Conservation (phyloP, 2,329 filamentous ascomycete species). For the Stemphylium vesicarium region DNA sequence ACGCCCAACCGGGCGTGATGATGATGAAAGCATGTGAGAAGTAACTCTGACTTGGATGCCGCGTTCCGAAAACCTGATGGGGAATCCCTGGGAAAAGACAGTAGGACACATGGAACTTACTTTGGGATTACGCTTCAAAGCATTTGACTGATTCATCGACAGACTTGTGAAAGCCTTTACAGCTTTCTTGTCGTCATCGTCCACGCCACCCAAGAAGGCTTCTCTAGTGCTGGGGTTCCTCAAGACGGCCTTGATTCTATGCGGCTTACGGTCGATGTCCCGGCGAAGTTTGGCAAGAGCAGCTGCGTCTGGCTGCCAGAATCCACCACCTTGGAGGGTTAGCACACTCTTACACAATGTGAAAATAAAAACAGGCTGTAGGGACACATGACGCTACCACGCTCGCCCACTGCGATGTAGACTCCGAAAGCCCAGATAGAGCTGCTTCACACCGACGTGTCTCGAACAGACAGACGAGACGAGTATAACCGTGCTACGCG, state of each 20-base stretch:
- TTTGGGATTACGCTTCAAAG: slow-evolving; percentile 86
- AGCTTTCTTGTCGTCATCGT: slow-evolving; percentile 64
- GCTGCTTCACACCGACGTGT: not conserved
- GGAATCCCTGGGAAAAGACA: not conserved
- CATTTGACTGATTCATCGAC: slow-evolving; percentile 68
- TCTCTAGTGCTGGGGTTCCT: slow-evolving; percentile 65
- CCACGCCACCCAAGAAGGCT: slow-evolving; percentile 67
- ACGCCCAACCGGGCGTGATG: not conserved
- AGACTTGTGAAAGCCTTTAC: slow-evolving; percentile 70
- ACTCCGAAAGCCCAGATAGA: not conserved
- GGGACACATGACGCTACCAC: not conserved
- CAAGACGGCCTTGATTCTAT: slow-evolving; percentile 72
- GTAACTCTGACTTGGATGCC: not conserved
- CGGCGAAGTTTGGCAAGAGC: slow-evolving; percentile 71
- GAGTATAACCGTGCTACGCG: slow-evolving; percentile 1
- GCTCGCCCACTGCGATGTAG: not conserved
- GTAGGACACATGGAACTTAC: slow-evolving; percentile 55
- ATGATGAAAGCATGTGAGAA: not conserved
- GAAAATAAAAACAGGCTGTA: not conserved
- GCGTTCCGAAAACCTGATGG: not conserved
- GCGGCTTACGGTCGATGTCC: slow-evolving; percentile 76
- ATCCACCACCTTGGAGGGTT: slow-evolving; percentile 68
- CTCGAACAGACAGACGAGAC: not conserved
- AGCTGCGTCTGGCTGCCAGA: slow-evolving; percentile 77
- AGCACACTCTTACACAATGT: slow-evolving; percentile 15